Evolutionary conservation across 176 grass and related monocot genomes (phyloP), one percentile per base, ranked within the genome.

Genomic region (Oryza coarctata): DNA sequence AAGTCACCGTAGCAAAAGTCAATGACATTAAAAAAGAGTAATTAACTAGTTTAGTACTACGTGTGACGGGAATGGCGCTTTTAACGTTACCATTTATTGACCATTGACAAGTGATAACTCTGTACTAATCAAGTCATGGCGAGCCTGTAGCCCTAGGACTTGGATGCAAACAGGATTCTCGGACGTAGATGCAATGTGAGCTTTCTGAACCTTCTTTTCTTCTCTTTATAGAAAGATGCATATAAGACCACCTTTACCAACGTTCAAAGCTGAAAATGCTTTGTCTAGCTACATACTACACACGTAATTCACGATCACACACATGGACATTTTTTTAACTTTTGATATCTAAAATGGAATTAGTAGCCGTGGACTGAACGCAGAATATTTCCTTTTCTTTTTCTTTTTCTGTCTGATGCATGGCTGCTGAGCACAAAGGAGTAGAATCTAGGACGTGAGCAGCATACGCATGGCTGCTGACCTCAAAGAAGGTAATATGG

Each of bases 191-290:
- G 41, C 70, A 80, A 45, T 66, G 70, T 58, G 44, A 47, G 17
- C 76, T 73, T 88, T 84, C 38, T 63, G 36, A 75, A 60, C 38
- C 62, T 70, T 49, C 68, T 50, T 36, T 36, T 35, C 79, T 45
- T 85, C 76, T 15, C 87, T 89, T 80, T 81, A 4, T n/a, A 70
- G 52, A 80, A 85, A 85, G 77, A 70, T 43, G 66, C 57, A 47
- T 8, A 14, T 9, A 14, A 0, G 74, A 66, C 87, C 64, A 76
- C 63, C 70, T 84, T 75, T 83, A 63, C 62, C 62, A 1, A 47
- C 49, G 31, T 9, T 40, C 76, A 85, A 76, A 80, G 76, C 26
- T 80, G 38, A 30, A 64, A 58, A 50, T 29, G 49, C 9, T 70
- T 64, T 76, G 57, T 80, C 36, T 27, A 22, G 50, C 18, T 55